Conservation (phyloP, 2,329 filamentous ascomycete genomes). For the Aspergillus cejpii region DNA sequence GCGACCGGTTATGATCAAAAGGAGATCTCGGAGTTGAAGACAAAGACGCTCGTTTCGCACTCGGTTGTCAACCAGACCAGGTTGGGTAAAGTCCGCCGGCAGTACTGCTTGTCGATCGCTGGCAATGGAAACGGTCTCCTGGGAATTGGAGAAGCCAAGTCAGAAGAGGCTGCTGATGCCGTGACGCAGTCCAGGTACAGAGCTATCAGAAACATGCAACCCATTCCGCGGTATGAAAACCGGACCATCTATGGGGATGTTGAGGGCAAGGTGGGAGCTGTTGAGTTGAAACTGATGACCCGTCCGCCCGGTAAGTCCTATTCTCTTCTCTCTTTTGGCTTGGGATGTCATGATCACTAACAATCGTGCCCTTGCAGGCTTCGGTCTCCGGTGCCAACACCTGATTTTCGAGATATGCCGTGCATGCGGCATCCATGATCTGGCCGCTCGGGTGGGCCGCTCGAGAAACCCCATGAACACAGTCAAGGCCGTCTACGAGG, state of each 20-base stretch:
- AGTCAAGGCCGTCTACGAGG: slow-evolving; percentile 82
- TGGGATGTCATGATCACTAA: slow-evolving; percentile 6
- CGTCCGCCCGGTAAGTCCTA: slow-evolving; percentile 80
- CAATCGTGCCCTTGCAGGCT: slow-evolving; percentile 56
- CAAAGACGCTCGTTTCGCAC: slow-evolving; percentile 68
- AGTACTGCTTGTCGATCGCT: slow-evolving; percentile 71
- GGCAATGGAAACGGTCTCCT: slow-evolving; percentile 81
- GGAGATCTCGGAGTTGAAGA: slow-evolving; percentile 49
- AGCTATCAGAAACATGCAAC: slow-evolving; percentile 86
- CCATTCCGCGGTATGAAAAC: slow-evolving; percentile 84
- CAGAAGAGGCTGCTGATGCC: slow-evolving; percentile 63
- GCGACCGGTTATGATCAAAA: slow-evolving; percentile 50
- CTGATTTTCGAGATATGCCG: slow-evolving; percentile 93
- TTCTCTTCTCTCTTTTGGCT: slow-evolving; percentile 1
- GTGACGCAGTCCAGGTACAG: slow-evolving; percentile 65
- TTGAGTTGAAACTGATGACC: slow-evolving; percentile 70
- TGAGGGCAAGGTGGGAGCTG: slow-evolving; percentile 78
- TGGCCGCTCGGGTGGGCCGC: slow-evolving; percentile 73
- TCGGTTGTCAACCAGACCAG: slow-evolving; percentile 86
- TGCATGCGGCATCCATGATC: slow-evolving; percentile 76
- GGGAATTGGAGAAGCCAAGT: slow-evolving; percentile 86
- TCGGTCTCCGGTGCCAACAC: slow-evolving; percentile 84
- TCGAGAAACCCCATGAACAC: slow-evolving; percentile 97
- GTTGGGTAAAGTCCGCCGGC: slow-evolving; percentile 80
- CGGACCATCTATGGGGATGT: slow-evolving; percentile 86